phyloP scores from a whole-genome alignment of 345 rosid species.

The Atalantia buxifolia region DNA sequence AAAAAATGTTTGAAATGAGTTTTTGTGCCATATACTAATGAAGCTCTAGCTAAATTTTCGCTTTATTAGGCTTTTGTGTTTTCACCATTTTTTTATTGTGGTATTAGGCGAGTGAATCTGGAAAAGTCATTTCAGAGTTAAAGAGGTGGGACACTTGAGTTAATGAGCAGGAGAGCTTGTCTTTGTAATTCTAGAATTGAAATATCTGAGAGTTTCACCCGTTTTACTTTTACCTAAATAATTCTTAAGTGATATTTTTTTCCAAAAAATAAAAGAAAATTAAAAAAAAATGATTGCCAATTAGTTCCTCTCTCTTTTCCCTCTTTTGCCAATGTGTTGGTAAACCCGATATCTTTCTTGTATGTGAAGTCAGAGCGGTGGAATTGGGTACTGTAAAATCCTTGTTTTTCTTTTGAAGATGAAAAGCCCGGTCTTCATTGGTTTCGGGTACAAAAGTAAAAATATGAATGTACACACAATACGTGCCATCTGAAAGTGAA shows the following conservation, averaged over 20 bases:
- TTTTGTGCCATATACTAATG: background rate
- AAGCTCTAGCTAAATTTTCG: background rate
- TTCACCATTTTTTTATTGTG: conserved; percentile 20
- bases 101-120: background rate
- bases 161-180: background rate
- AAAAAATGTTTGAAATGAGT: background rate
- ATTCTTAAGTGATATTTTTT: background rate
- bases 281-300: background rate
- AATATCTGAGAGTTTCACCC: background rate
- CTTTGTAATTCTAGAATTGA: background rate
- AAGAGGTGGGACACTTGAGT: background rate
- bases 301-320: background rate
- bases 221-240: background rate
- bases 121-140: background rate
- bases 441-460: background rate
- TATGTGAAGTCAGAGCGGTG: background rate
- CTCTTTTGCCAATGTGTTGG: background rate
- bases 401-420: background rate
- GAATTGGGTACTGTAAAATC: background rate
- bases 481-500: background rate
- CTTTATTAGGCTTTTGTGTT: conserved; percentile 2
- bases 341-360: background rate
- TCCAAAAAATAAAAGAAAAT: too few species aligned
- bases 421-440: background rate
- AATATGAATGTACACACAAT: background rate